Conservation (phyloP, 140 eudicot genomes). For the Anethum foeniculum region DNA sequence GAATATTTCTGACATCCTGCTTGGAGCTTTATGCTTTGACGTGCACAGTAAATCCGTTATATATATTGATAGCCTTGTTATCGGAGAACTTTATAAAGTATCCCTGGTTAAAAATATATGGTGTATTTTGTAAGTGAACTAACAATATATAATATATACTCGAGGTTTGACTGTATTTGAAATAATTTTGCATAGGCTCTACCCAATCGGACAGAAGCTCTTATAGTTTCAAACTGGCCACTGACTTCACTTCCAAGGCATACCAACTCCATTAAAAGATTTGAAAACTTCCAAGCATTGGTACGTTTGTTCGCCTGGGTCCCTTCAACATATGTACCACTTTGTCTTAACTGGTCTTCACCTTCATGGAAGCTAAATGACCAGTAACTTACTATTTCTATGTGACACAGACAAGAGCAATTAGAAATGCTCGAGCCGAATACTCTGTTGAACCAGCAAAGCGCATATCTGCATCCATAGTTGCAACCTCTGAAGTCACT, state of each 20-base stretch:
- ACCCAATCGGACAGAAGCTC: slow-evolving; percentile 70
- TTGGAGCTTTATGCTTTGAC: not conserved
- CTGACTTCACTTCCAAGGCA: slow-evolving; percentile 69
- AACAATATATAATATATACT: not conserved
- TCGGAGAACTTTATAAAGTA: not conserved
- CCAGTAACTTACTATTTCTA: slow-evolving; percentile 5
- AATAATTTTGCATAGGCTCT: slow-evolving; percentile 47
- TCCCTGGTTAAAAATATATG: not conserved
- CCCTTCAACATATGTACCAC: not conserved
- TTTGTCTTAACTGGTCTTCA: not conserved
- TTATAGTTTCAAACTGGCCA: slow-evolving; percentile 89
- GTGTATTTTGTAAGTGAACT: not conserved
- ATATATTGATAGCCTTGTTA: not conserved
- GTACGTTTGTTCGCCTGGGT: slow-evolving; percentile 30
- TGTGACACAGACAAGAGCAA: slow-evolving; percentile 61
- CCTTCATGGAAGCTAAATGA: slow-evolving; percentile 10
- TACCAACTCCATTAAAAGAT: slow-evolving; percentile 60
- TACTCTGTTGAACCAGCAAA: slow-evolving; percentile 95
- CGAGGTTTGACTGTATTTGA: not conserved
- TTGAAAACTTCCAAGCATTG: slow-evolving; percentile 89
- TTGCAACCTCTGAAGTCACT: slow-evolving; percentile 75
- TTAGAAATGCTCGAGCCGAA: slow-evolving; percentile 91
- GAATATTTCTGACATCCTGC: not conserved
- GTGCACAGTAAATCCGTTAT: not conserved
- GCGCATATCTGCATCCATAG: slow-evolving; percentile 87